These are phyloP conservation scores for Pseudogymnoascus sp. DNA, from an alignment of 2,329 filamentous ascomycete species.

Conservation along the genomic window DNA sequence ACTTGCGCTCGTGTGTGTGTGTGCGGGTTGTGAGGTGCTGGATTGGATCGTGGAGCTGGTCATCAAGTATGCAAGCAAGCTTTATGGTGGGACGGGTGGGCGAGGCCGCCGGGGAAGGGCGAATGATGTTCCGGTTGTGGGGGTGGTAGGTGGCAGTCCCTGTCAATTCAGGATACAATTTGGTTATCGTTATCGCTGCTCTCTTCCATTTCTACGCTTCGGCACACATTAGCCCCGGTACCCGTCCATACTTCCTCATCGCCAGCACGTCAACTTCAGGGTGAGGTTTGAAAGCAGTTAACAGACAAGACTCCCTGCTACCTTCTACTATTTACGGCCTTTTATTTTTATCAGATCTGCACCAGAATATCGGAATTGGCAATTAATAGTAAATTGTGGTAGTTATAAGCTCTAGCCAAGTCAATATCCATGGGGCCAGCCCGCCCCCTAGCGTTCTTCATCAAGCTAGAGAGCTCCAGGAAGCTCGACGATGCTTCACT, in stretches of 20 bases:
- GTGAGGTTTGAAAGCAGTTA: no score
- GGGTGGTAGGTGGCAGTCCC: neutral
- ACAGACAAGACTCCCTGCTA: no score
- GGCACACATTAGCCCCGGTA: no score
- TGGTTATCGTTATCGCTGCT: no score
- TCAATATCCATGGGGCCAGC: neutral
- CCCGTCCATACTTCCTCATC: no score
- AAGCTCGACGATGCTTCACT: no score
- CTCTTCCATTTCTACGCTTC: no score
- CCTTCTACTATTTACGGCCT: no score
- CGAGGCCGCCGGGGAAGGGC: neutral
- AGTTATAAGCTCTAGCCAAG: neutral
- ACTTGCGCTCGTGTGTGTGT: neutral
- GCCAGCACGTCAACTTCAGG: no score
- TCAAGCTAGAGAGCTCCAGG: neutral
- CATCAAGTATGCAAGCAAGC: neutral
- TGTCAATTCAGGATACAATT: neutral
- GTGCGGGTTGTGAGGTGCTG: neutral
- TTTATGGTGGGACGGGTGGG: neutral
- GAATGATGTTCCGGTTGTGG: neutral
- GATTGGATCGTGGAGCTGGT: slow-evolving; percentile 7
- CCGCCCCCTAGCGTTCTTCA: neutral
- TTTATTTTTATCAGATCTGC: no score
- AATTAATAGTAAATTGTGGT: neutral
- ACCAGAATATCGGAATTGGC: neutral